Percentiles rank a stretch among this genome's conserved stretches.
Evolutionary conservation across 257 asterid species (phyloP).

Genomic region (Jaltomata sinuosa): DNA sequence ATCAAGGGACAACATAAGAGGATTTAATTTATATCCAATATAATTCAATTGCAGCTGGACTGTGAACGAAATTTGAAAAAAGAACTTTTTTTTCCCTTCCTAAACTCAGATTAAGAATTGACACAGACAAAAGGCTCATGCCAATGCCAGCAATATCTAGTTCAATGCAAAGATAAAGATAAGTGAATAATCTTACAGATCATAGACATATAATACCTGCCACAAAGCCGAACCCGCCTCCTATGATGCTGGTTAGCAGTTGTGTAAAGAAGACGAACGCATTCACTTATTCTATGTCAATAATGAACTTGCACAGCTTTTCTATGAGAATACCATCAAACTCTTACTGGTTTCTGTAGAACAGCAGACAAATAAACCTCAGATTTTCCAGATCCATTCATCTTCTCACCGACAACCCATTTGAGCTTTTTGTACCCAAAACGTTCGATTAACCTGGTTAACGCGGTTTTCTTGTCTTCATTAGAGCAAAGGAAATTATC

Average conservation of each 20-base stretch:
- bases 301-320: neutral
- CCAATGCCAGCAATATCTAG: neutral
- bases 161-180: neutral
- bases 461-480: conserved; percentile 12
- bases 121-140: neutral
- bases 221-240: neutral
- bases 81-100: neutral
- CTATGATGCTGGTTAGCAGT: neutral
- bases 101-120: neutral
- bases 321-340: neutral
- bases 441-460: conserved; percentile 18
- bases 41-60: neutral
- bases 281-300: conserved; percentile 1
- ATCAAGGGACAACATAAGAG: neutral
- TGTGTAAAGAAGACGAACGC: neutral
- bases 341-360: conserved; percentile 27
- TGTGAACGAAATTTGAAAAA: neutral
- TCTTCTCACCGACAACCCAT: conserved; percentile 28
- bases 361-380: conserved; percentile 31
- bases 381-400: conserved; percentile 16
- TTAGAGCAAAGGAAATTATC: conserved; percentile 12
- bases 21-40: neutral
- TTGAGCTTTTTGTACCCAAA: conserved; percentile 26
- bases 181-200: neutral
- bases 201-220: neutral